Evolutionary conservation across 1,284 basidiomycete genomes (phyloP).

Genomic region (Cutaneotrichosporon cavernicola): DNA sequence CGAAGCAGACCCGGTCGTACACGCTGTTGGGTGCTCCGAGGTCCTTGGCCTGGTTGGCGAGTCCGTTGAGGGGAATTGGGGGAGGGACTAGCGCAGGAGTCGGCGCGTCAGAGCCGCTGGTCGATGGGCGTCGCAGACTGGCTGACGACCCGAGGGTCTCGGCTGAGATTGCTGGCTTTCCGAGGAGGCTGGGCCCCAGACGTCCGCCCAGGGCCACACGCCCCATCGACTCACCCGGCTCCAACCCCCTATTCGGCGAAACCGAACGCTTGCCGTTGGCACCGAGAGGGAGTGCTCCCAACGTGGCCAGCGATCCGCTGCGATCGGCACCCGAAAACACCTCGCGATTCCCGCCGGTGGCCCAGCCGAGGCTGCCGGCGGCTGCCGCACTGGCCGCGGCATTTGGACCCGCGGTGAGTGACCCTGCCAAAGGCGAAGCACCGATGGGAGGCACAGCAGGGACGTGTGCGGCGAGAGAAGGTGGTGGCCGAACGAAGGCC

Average conservation of each 20-base stretch:
- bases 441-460: slow-evolving; percentile 30
- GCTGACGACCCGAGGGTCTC: slow-evolving; percentile 2
- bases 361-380: background rate
- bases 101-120: slow-evolving; percentile 2
- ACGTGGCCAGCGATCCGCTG: slow-evolving; percentile 2
- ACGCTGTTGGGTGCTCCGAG: slow-evolving; percentile 43
- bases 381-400: background rate
- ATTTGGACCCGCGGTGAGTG: slow-evolving; percentile 29
- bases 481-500: slow-evolving; percentile 18
- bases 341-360: slow-evolving; percentile 1
- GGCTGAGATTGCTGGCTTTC: slow-evolving; percentile 7
- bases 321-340: background rate
- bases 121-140: slow-evolving; percentile 1
- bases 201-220: background rate
- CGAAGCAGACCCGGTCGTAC: slow-evolving; percentile 63
- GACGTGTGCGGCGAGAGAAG: slow-evolving; percentile 21
- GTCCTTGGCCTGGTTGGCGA: slow-evolving; percentile 39
- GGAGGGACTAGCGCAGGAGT: slow-evolving; percentile 14
- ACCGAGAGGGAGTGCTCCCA: background rate
- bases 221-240: slow-evolving; percentile 1
- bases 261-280: slow-evolving; percentile 7
- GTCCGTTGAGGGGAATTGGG: slow-evolving; percentile 35
- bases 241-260: slow-evolving; percentile 7
- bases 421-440: slow-evolving; percentile 48
- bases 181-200: slow-evolving; percentile 2